Conservation (phyloP, 176 grass and related monocot genomes). For the Paspalum vaginatum region DNA sequence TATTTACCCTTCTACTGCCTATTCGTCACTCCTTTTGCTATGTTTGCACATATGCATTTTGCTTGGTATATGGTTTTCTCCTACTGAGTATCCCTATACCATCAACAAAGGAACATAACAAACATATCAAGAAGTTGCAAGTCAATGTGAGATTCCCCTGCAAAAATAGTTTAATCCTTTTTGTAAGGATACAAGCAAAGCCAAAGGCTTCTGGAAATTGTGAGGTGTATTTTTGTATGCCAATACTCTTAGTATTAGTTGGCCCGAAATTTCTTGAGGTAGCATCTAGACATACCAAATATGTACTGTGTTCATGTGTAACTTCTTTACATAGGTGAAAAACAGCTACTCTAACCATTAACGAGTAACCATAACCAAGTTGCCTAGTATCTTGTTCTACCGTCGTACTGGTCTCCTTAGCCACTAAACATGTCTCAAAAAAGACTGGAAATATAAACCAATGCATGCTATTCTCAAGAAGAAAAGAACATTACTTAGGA, state of each 20-base stretch:
- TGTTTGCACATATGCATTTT: constrained; percentile 69
- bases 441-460: too few relatives aligned
- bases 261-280: not conserved
- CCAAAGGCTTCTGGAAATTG: constrained; percentile 17
- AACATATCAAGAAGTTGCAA: constrained; percentile 31
- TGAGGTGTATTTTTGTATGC: not conserved
- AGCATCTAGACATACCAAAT: constrained; percentile 1
- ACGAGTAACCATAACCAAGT: not conserved
- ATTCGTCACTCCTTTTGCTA: constrained; percentile 81
- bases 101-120: constrained; percentile 36
- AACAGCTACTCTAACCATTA: not conserved
- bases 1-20: constrained; percentile 77
- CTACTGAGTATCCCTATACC: constrained; percentile 55
- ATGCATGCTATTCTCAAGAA: too few relatives aligned
- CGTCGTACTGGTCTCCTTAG: too few relatives aligned
- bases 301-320: constrained; percentile 11
- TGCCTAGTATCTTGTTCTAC: too few relatives aligned
- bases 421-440: too few relatives aligned
- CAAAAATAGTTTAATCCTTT: not conserved
- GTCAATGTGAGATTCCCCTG: not conserved
- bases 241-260: not conserved
- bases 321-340: constrained; percentile 24
- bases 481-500: too few relatives aligned
- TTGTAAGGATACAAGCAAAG: not conserved
- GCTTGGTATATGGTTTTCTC: constrained; percentile 74